These are phyloP conservation scores for Microdochium nivale DNA, from an alignment of 2,329 filamentous ascomycete species.

Conservation along the genomic window DNA sequence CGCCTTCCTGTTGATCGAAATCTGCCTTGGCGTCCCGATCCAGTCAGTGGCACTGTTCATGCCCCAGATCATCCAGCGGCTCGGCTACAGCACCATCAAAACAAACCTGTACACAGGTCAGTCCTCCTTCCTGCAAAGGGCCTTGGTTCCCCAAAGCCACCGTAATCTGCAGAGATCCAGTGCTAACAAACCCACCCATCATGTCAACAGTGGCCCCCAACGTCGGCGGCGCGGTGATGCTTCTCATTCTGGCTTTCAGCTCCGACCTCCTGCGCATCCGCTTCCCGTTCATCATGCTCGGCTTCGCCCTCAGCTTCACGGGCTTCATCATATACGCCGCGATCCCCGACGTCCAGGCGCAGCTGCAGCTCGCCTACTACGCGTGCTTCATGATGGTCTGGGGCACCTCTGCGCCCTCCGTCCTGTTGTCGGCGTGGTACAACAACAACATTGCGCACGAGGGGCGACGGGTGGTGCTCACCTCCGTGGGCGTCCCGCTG, in stretches of 20 bases:
- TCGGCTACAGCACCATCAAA: slow-evolving; percentile 39
- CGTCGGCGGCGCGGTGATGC: slow-evolving; percentile 62
- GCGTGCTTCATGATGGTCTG: slow-evolving; percentile 78
- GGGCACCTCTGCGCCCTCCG: slow-evolving; percentile 67
- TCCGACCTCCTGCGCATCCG: slow-evolving; percentile 59
- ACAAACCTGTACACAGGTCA: slow-evolving; percentile 62
- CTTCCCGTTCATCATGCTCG: slow-evolving; percentile 66
- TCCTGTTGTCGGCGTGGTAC: slow-evolving; percentile 59
- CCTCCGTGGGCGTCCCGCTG: slow-evolving; percentile 63
- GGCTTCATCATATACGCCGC: slow-evolving; percentile 74
- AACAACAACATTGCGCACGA: slow-evolving; percentile 80
- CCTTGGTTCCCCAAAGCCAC: too few relatives aligned
- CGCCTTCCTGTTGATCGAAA: slow-evolving; percentile 42
- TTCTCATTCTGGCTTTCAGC: slow-evolving; percentile 63
- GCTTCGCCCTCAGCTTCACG: slow-evolving; percentile 65
- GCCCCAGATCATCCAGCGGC: slow-evolving; percentile 43
- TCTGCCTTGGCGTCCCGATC: slow-evolving; percentile 51
- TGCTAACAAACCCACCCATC: too few relatives aligned
- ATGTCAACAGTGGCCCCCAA: slow-evolving; percentile 76
- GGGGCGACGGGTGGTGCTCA: slow-evolving; percentile 60
- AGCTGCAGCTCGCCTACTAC: slow-evolving; percentile 63
- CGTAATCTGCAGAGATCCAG: too few relatives aligned
- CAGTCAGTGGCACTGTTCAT: slow-evolving; percentile 46
- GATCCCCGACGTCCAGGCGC: slow-evolving; percentile 51
- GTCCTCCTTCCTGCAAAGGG: too few relatives aligned